These are phyloP conservation scores for Marvania coccoides DNA, from an alignment of 139 green algal species.

Conservation along the genomic window DNA sequence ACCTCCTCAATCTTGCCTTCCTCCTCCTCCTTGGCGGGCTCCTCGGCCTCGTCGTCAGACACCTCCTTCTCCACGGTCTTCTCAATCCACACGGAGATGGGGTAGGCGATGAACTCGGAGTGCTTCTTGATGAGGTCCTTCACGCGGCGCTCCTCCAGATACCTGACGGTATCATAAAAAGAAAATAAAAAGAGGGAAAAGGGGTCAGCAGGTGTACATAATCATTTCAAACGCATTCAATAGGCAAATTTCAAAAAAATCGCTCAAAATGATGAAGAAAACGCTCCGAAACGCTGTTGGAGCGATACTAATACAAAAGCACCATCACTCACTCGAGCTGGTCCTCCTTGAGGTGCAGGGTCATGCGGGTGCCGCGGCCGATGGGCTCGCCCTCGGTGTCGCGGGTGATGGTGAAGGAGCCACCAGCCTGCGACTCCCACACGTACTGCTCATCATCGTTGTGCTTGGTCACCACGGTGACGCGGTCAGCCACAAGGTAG, in stretches of 20 bases:
- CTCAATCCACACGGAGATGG: slow-evolving; percentile 94
- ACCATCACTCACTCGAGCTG: too few species aligned
- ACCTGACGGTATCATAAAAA: too few species aligned
- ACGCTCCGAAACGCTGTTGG: too few species aligned
- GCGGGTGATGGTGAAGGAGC: slow-evolving; percentile 96
- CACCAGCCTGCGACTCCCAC: slow-evolving; percentile 97
- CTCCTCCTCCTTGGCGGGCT: slow-evolving; percentile 76
- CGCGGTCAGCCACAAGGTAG: slow-evolving; percentile 96
- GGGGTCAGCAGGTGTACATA: too few species aligned
- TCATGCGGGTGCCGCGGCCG: slow-evolving; percentile 93
- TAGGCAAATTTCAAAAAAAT: too few species aligned
- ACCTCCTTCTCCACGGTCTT: slow-evolving; percentile 94
- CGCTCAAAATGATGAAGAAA: too few species aligned
- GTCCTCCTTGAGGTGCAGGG: slow-evolving; percentile 95
- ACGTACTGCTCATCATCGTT: slow-evolving; percentile 99
- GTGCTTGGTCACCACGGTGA: slow-evolving; percentile 91
- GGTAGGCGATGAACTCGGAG: slow-evolving; percentile 99
- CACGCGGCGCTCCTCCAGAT: slow-evolving; percentile 95
- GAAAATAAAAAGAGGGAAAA: too few species aligned
- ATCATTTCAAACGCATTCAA: too few species aligned
- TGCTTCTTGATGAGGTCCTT: slow-evolving; percentile 99
- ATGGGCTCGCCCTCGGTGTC: slow-evolving; percentile 76
- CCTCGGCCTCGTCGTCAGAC: slow-evolving; percentile 49
- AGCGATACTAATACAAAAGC: too few species aligned
- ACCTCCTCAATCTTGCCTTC: slow-evolving; percentile 53